A percentile compares a stretch with the other conserved stretches of the same genome.
phyloP scores from a whole-genome alignment of 2,329 filamentous ascomycete genomes.

The Epichloe sp. region DNA sequence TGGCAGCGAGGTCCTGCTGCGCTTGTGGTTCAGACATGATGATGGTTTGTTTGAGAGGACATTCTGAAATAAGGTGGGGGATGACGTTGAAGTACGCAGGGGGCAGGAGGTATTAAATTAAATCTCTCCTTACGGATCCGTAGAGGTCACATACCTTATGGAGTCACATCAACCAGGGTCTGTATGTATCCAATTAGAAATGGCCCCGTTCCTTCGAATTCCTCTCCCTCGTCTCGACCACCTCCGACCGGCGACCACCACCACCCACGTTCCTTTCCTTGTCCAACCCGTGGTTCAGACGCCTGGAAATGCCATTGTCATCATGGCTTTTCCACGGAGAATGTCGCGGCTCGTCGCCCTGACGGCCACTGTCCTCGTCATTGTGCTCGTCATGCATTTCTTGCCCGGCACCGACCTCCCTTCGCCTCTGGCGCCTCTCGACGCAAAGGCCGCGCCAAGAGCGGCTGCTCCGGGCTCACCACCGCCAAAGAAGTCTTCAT shows the following conservation, averaged over 20 bases:
- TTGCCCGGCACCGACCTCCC: slow-evolving; percentile 6
- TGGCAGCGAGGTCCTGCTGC: slow-evolving; percentile 1
- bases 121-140: no score
- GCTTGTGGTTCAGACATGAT: not conserved
- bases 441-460: not conserved
- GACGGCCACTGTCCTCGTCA: slow-evolving; percentile 9
- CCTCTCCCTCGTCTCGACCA: not conserved
- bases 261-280: not conserved
- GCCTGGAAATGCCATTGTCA: slow-evolving; percentile 4
- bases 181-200: no score
- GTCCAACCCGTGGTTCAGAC: not conserved
- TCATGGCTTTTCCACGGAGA: slow-evolving; percentile 13
- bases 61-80: not conserved
- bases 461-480: not conserved
- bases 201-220: no score
- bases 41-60: not conserved
- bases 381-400: slow-evolving; percentile 13
- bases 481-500: not conserved
- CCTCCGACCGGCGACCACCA: not conserved
- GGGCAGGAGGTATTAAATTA: no score
- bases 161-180: no score
- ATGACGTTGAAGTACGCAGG: no score
- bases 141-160: no score
- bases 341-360: slow-evolving; percentile 12
- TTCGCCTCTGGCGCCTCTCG: not conserved